Evolutionary conservation across 345 rosid genomes (phyloP).

Genomic region (Salix brachista): DNA sequence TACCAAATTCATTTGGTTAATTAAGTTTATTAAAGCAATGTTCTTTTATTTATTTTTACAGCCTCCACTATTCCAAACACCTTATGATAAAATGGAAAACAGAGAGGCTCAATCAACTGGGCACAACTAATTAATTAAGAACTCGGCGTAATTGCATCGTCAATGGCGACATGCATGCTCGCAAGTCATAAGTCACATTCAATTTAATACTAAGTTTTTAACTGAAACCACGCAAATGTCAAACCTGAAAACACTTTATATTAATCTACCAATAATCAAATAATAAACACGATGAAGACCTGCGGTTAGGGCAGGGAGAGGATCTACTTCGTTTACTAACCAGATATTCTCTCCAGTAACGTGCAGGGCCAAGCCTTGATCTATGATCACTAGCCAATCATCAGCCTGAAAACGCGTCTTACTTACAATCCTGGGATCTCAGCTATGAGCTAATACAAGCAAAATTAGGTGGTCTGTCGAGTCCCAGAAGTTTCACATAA

Average conservation of each 20-base stretch:
- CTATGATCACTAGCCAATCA: not conserved
- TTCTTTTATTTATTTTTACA: not conserved
- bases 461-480: conserved; percentile 9
- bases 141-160: not conserved
- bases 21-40: no score
- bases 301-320: not conserved
- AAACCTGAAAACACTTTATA: not conserved
- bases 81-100: not conserved
- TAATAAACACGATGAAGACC: not conserved
- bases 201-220: not conserved
- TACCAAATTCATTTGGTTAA: no score
- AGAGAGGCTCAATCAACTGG: not conserved
- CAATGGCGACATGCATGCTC: not conserved
- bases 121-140: not conserved
- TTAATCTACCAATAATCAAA: not conserved
- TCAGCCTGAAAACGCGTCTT: conserved; percentile 5
- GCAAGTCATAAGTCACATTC: not conserved
- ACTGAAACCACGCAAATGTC: not conserved
- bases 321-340: not conserved
- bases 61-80: not conserved
- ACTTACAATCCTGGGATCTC: not conserved
- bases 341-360: not conserved
- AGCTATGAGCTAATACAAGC: not conserved
- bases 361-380: not conserved
- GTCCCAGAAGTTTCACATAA: not conserved